Evolutionary conservation across 2,329 filamentous ascomycete species (phyloP).

Genomic region (Paecilomyces dactylethromorphus): DNA sequence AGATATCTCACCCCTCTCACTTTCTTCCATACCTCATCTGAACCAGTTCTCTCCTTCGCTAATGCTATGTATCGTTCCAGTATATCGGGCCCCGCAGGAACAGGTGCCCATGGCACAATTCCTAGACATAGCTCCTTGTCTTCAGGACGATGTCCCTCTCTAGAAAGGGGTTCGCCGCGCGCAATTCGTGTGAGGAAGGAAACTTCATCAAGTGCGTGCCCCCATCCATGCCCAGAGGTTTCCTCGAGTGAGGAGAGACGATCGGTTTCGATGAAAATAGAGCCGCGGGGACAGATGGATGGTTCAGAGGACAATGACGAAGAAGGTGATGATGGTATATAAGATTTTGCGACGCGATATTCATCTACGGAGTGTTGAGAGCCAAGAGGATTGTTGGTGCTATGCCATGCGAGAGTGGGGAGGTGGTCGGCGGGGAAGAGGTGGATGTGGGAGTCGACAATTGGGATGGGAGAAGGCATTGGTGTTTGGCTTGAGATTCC

Average conservation of each 20-base stretch:
- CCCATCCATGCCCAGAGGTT: slow-evolving; percentile 51
- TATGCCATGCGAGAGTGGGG: slow-evolving; percentile 63
- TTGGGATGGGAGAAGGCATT: slow-evolving; percentile 33
- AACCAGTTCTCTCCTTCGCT: slow-evolving; percentile 48
- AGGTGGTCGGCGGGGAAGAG: slow-evolving; percentile 68
- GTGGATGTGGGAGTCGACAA: slow-evolving; percentile 90
- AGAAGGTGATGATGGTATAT: slow-evolving; percentile 18
- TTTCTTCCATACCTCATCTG: slow-evolving; percentile 58
- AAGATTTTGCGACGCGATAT: slow-evolving; percentile 47
- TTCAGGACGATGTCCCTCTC: slow-evolving; percentile 51
- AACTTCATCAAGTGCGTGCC: slow-evolving; percentile 64
- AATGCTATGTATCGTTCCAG: slow-evolving; percentile 60
- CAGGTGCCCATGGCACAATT: slow-evolving; percentile 79
- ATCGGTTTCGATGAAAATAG: slow-evolving; percentile 79
- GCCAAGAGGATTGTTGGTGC: slow-evolving; percentile 51
- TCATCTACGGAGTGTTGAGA: slow-evolving; percentile 59
- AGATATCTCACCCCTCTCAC: slow-evolving; percentile 78
- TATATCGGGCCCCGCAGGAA: slow-evolving; percentile 56
- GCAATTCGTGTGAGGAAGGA: slow-evolving; percentile 61
- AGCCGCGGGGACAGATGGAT: slow-evolving; percentile 52
- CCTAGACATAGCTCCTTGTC: slow-evolving; percentile 57
- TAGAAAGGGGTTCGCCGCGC: slow-evolving; percentile 49
- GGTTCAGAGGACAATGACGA: slow-evolving; percentile 17
- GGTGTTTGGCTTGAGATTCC: not conserved
- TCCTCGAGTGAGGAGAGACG: slow-evolving; percentile 55